phyloP scores from a whole-genome alignment of 257 asterid genomes.

The Scutellaria minor region DNA sequence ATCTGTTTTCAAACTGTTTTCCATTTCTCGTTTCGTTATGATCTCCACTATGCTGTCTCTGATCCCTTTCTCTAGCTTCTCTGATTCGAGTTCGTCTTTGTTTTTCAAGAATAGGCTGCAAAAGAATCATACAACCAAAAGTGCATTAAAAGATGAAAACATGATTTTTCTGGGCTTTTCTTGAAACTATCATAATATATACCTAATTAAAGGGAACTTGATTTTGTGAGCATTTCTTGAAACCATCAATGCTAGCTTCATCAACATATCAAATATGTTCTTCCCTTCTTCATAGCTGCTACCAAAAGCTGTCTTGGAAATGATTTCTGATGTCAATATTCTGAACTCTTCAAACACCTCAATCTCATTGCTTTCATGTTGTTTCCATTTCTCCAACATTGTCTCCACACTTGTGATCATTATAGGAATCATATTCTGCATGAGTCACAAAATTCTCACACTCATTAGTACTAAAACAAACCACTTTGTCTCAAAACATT shows the following conservation, averaged over 20 bases:
- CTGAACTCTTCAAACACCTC: constrained; percentile 69
- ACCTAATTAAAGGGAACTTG: constrained; percentile 56
- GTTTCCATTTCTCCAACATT: constrained; percentile 64
- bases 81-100: constrained; percentile 58
- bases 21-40: constrained; percentile 45
- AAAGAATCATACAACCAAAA: not conserved
- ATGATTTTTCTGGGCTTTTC: no score
- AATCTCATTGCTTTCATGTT: constrained; percentile 45
- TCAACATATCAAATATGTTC: constrained; percentile 62
- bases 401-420: constrained; percentile 59
- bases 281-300: constrained; percentile 72
- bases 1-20: constrained; percentile 29
- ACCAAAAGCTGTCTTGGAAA: constrained; percentile 77
- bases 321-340: constrained; percentile 57
- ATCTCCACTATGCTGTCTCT: constrained; percentile 46
- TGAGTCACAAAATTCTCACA: not conserved
- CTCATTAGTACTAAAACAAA: constrained; percentile 1
- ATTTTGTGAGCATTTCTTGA: constrained; percentile 51
- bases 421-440: constrained; percentile 56
- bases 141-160: no score
- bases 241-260: constrained; percentile 46
- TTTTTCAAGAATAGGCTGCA: constrained; percentile 49
- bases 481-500: not conserved
- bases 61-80: constrained; percentile 62
- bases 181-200: not conserved